Evolutionary conservation across 768 basidiomycete genomes (phyloP).

Genomic region (Russula sp.): DNA sequence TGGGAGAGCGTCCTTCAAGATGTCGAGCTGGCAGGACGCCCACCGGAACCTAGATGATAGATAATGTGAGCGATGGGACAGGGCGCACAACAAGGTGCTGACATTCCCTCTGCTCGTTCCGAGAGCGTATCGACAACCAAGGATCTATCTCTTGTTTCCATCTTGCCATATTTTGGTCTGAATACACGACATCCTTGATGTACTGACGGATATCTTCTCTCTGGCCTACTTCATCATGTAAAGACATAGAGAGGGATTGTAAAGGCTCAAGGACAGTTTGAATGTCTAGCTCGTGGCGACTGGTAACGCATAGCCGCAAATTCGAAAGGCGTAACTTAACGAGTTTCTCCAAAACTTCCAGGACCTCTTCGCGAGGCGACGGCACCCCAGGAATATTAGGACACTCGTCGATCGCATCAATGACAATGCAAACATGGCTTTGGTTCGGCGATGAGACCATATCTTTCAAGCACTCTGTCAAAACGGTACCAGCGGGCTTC

Average conservation of each 20-base stretch:
- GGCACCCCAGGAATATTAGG: background rate
- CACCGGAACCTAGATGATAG: constrained; percentile 8
- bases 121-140: background rate
- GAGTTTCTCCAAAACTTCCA: background rate
- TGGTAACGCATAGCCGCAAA: constrained; percentile 1
- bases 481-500: background rate
- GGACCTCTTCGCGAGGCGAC: background rate
- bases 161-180: background rate
- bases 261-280: background rate
- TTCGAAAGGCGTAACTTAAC: background rate
- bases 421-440: background rate
- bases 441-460: background rate
- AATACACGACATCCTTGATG: background rate
- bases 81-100: background rate
- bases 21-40: background rate
- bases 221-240: background rate
- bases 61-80: background rate
- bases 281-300: constrained; percentile 2
- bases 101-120: constrained; percentile 7
- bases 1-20: background rate
- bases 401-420: constrained; percentile 12
- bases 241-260: background rate
- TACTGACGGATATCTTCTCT: background rate
- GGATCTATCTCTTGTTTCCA: background rate
- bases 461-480: constrained; percentile 1